Percentiles rank a stretch among this genome's conserved stretches.
Conservation (phyloP, 2,329 filamentous ascomycete species). For the Clonostachys rosea region DNA sequence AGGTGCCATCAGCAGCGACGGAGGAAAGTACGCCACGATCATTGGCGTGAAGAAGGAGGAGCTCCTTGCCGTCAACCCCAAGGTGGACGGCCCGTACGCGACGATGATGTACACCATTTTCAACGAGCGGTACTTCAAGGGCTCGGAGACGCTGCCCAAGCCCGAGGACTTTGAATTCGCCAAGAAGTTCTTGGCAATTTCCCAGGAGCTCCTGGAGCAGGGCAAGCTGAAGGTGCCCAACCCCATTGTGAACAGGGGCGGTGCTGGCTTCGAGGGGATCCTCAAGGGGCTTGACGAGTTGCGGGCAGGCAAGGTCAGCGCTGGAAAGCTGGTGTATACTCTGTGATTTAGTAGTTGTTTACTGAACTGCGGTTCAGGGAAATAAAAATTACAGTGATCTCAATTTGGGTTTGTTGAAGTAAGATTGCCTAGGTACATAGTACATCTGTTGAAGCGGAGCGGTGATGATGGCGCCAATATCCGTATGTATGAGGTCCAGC, state of each 20-base stretch:
- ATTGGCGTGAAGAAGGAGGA: background rate
- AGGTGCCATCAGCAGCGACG: background rate
- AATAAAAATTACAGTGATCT: no score
- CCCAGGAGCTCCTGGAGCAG: slow-evolving; percentile 21
- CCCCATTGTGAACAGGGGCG: slow-evolving; percentile 17
- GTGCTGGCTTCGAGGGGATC: slow-evolving; percentile 23
- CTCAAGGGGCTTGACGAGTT: slow-evolving; percentile 23
- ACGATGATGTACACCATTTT: slow-evolving; percentile 28
- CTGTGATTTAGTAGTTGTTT: background rate
- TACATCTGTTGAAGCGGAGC: no score
- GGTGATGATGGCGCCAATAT: no score
- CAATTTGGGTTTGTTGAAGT: no score
- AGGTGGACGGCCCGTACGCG: background rate
- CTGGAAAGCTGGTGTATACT: slow-evolving; percentile 36
- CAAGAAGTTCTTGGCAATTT: slow-evolving; percentile 19
- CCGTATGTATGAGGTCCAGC: no score
- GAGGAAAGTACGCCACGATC: background rate
- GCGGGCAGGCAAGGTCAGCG: slow-evolving; percentile 25
- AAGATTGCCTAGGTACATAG: no score
- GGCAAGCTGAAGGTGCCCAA: slow-evolving; percentile 24
- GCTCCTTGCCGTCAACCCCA: slow-evolving; percentile 7
- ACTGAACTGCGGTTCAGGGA: no score
- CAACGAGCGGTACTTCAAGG: slow-evolving; percentile 18
- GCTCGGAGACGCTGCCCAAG: background rate
- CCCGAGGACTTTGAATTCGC: slow-evolving; percentile 23